Base-by-base conservation (phyloP, 192 early-diverging fungal genomes). In the Mortierella antarctica region DNA sequence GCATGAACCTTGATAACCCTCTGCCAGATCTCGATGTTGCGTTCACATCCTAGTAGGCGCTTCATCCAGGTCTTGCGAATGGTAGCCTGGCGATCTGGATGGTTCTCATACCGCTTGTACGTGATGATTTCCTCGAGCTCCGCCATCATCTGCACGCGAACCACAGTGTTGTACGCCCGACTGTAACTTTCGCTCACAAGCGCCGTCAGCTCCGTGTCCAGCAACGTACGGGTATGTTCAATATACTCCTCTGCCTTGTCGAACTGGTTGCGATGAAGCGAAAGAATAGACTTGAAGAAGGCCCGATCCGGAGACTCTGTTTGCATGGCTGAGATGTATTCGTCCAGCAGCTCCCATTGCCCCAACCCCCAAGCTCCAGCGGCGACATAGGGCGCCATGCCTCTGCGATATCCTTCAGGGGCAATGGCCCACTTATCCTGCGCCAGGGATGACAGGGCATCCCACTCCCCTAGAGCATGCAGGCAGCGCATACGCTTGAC, bases 1-100 rank as follows among this genome's bases (percentile, higher is more conserved):
- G 94, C 89, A 42, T 94, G 91, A 47, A 99, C 93, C 49, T 92
- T 89, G 54, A 99, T 79, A 40, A 97, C 92, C 50, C 91, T 83
- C 75, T 96, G 95, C 98, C 98, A 99, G 54, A 98, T 92, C 51
- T 97, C 96, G 7, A 99, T 94, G 65, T 97, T 97, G 21, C 94
- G 87, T 65, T 97, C 95, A 77, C 93, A 93, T 1, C 96, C 95
- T 52, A 91, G 84, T n/a, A 99, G 82, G 31, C 97, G 74, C 42
- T 86, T 83, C 87, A 92, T 94, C 98, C 98, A 99, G 0, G 96
- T 96, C 62, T 88, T 88, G 42, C 94, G 85, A 39, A 99, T 97
- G 0, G 89, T 86, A 8, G 71, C 82, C 62, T 90, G 88, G 4
- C 92, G 86, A 57, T 97, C 90, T 0, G 90, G 88, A 44, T 96